Evolutionary conservation across 1,284 basidiomycete genomes (phyloP), one percentile per base, ranked within the genome.

Genomic region (Pseudozyma pruni): DNA sequence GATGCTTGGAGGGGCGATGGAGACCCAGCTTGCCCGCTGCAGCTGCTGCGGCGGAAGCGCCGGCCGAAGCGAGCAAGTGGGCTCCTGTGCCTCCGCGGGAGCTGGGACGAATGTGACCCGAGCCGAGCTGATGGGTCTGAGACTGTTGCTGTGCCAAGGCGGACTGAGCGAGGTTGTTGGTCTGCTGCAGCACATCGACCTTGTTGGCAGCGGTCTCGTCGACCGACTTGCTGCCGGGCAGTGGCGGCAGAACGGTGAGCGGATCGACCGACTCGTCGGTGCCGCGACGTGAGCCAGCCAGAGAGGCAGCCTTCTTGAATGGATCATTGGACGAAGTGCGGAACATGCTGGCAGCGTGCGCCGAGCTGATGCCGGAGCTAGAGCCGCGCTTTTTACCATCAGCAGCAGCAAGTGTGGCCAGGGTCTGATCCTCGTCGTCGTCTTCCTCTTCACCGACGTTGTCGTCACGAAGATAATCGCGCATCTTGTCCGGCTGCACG

Each of bases 21-120:
- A 78, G 60, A 33, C 73, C 71, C 7, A 78, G 66, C 54, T 75
- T 76, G 22, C 75, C 72, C 3, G 75, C 75, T 1, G 76, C 76
- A 10, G 76, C 76, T 1, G 75, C 76, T 11, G 75, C 76, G 23
- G 75, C 76, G 6, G 62, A 66, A 11, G 66, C 74, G 14, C 68
- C 70, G 10, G 69, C 74, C 5, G 70, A 74, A n/a, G 70, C 73
- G 29, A 75, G 46, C 29, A 62, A 58, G 31, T 56, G 39, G 3
- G 59, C 50, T 10, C 67, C 67, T 8, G 66, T 54, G 3, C 69
- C 73, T 14, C 70, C 70, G 22, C 73, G 38, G 9, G 68, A 68
- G 6, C 60, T 42, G 7, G 66, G 69, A 11, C 71, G 60, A 5
- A 49, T 20, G 25, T 51, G 41, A 31, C 37, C 40, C 9, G 66